Evolutionary conservation across 495 filamentous ascomycete genomes (phyloP).

Genomic region (Chaetomium fimeti): DNA sequence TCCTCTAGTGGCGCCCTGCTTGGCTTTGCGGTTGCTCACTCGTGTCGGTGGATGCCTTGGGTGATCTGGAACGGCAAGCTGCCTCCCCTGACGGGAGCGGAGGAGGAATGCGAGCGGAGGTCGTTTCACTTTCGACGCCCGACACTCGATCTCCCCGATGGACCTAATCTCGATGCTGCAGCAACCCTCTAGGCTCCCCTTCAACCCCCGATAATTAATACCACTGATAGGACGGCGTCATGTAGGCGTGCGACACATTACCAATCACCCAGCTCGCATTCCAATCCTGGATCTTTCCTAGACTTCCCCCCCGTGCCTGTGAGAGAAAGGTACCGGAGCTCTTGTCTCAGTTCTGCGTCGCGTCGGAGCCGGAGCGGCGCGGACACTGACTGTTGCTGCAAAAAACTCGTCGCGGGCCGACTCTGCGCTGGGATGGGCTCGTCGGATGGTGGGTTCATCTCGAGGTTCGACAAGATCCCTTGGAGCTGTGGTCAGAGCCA

Average conservation of each 20-base stretch:
- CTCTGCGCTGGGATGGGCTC: not conserved
- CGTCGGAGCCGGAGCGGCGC: not conserved
- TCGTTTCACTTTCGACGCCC: conserved; percentile 7
- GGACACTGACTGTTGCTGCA: not conserved
- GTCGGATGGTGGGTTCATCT: not conserved
- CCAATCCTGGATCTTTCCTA: not conserved
- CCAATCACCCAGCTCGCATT: not conserved
- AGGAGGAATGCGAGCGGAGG: not conserved
- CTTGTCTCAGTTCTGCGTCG: not conserved
- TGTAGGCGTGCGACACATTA: conserved; percentile 15
- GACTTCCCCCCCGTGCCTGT: not conserved
- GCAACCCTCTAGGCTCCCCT: conserved; percentile 14
- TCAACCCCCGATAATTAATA: conserved; percentile 6
- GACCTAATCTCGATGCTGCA: conserved; percentile 36
- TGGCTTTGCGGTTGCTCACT: not conserved
- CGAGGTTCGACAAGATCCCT: too few relatives aligned
- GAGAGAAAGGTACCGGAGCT: not conserved
- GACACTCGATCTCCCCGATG: conserved; percentile 16
- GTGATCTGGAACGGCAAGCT: conserved; percentile 12
- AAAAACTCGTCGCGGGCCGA: not conserved
- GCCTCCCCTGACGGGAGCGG: conserved; percentile 2
- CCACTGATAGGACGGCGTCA: conserved; percentile 19
- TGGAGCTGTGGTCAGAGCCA: conserved; percentile 4
- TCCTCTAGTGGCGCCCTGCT: not conserved
- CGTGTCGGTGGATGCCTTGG: not conserved